A percentile compares a stretch with the other conserved stretches of the same genome.
phyloP scores from a whole-genome alignment of 208 protist species.

The Trichomonas tenax region DNA sequence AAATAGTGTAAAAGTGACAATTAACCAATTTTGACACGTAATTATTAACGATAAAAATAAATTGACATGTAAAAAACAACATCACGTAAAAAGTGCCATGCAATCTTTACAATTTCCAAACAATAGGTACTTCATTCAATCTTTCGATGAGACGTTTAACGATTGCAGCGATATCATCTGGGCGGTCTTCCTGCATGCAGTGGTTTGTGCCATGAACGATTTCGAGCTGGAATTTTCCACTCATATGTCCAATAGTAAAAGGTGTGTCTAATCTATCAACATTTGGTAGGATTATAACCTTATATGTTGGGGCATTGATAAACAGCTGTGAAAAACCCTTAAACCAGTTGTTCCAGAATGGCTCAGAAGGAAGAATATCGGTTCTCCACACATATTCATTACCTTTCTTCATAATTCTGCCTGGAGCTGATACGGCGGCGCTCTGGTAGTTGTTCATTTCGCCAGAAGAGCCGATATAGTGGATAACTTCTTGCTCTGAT shows the following conservation, averaged over 20 bases:
- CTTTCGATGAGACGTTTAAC: not conserved
- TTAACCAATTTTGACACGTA: too few relatives aligned
- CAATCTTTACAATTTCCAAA: too few relatives aligned
- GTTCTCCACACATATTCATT: not conserved
- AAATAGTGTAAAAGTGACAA: too few relatives aligned
- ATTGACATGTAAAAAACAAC: too few relatives aligned
- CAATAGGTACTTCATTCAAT: not conserved
- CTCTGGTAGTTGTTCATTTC: not conserved
- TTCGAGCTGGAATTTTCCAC: conserved; percentile 7
- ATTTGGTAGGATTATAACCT: not conserved
- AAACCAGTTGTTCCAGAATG: not conserved
- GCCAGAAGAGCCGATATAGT: not conserved
- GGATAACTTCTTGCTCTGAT: not conserved
- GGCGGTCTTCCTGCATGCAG: not conserved
- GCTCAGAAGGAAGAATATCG: not conserved
- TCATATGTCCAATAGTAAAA: not conserved
- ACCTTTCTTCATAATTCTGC: not conserved
- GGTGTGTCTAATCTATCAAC: not conserved
- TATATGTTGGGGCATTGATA: not conserved
- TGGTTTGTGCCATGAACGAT: not conserved
- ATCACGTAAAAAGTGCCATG: too few relatives aligned
- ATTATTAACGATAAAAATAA: too few relatives aligned
- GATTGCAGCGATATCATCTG: not conserved
- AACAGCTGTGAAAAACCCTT: not conserved
- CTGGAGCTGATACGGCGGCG: not conserved